Conservation (phyloP, 108 stramenopile species). For the Aureococcus anophagefferens region DNA sequence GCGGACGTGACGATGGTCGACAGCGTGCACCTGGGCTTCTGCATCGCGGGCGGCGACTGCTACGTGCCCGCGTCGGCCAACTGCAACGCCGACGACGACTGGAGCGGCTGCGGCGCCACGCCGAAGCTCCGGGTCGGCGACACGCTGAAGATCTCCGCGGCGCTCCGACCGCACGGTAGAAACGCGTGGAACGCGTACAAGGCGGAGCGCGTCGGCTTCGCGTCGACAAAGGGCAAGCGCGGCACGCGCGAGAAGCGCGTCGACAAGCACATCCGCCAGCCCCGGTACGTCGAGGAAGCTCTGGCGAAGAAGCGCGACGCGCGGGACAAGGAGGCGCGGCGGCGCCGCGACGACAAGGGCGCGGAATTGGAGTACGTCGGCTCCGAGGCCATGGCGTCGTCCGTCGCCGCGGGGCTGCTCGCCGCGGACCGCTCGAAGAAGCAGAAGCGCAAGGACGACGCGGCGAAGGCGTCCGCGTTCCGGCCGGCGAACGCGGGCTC, state of each 20-base stretch:
- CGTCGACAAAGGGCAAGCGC: neutral
- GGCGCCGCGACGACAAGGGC: too few species aligned
- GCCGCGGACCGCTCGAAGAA: neutral
- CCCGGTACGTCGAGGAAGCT: too few species aligned
- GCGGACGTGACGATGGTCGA: neutral
- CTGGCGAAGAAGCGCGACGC: neutral
- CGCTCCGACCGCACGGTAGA: neutral
- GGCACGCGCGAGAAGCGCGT: neutral
- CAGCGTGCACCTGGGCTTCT: neutral
- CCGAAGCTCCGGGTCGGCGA: constrained; percentile 2
- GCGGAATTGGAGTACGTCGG: too few species aligned
- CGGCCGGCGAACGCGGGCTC: too few species aligned
- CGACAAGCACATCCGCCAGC: neutral
- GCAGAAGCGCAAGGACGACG: neutral
- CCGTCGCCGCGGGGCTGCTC: constrained; percentile 5
- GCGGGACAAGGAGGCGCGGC: neutral
- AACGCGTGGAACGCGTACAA: neutral
- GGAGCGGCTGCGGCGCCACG: neutral
- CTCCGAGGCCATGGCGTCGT: neutral
- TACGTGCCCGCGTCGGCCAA: constrained; percentile 1
- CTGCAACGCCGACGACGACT: neutral
- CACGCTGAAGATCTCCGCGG: neutral
- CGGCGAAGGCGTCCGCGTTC: too few species aligned
- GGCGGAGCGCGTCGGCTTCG: neutral
- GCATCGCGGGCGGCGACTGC: neutral